phyloP scores from a whole-genome alignment of 129 eudicot species.

The Mikania micrantha region DNA sequence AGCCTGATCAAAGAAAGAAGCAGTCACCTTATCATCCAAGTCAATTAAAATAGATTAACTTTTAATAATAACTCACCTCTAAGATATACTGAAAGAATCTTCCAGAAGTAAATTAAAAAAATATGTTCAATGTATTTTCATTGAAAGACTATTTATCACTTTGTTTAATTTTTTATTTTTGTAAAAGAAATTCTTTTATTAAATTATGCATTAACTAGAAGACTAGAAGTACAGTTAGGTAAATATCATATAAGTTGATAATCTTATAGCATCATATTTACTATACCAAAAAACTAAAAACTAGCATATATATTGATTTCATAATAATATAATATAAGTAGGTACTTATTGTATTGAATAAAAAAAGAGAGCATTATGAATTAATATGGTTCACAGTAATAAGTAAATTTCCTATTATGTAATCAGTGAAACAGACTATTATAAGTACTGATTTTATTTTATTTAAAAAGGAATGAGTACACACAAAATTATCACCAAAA shows the following conservation, averaged over 20 bases:
- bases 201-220: background rate
- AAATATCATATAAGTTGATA: background rate
- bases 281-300: background rate
- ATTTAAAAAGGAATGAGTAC: background rate
- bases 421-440: background rate
- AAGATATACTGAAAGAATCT: background rate
- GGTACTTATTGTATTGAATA: too few species aligned
- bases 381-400: background rate
- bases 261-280: background rate
- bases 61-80: background rate
- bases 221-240: background rate
- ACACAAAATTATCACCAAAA: background rate
- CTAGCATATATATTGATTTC: background rate
- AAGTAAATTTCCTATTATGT: background rate
- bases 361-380: background rate
- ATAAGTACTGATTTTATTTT: background rate
- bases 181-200: background rate
- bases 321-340: background rate
- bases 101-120: background rate
- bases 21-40: slow-evolving; percentile 5
- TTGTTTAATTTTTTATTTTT: background rate
- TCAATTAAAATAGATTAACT: background rate
- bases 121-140: background rate
- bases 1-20: slow-evolving; percentile 20
- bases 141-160: background rate